Conservation (phyloP, 805 yeast genomes). For the Blastobotrys parvus region DNA sequence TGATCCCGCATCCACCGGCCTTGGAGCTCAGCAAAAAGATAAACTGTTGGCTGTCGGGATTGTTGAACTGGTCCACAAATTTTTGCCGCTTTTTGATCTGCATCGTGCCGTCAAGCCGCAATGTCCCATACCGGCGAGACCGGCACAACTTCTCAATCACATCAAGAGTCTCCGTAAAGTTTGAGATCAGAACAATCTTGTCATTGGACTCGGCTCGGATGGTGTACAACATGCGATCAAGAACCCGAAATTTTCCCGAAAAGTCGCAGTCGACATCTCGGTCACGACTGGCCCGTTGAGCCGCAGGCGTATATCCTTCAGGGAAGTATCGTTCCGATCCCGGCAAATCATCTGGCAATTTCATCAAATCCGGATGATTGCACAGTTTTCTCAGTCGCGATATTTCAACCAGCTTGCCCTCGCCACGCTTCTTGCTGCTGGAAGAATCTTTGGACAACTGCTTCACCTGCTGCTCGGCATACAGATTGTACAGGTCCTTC, state of each 20-base stretch:
- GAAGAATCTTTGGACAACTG: slow-evolving; percentile 21
- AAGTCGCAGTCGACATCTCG: slow-evolving; percentile 70
- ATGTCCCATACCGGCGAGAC: slow-evolving; percentile 57
- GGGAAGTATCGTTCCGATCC: slow-evolving; percentile 58
- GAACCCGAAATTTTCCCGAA: slow-evolving; percentile 79
- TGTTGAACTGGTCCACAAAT: slow-evolving; percentile 82
- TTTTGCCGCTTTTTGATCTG: slow-evolving; percentile 86
- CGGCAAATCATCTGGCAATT: slow-evolving; percentile 68
- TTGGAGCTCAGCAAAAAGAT: slow-evolving; percentile 84
- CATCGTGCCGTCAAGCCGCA: slow-evolving; percentile 90
- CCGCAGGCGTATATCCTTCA: slow-evolving; percentile 53
- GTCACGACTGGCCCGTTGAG: slow-evolving; percentile 43
- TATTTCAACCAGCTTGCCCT: slow-evolving; percentile 85
- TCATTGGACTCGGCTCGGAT: slow-evolving; percentile 80
- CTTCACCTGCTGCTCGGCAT: slow-evolving; percentile 56
- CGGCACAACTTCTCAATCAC: slow-evolving; percentile 83
- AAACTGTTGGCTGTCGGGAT: slow-evolving; percentile 82
- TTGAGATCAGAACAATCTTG: slow-evolving; percentile 88
- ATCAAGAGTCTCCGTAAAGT: slow-evolving; percentile 91
- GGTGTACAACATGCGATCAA: slow-evolving; percentile 74
- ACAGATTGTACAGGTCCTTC: slow-evolving; percentile 56
- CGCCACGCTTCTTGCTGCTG: slow-evolving; percentile 32
- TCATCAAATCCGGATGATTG: slow-evolving; percentile 83
- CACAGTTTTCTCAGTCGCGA: slow-evolving; percentile 84
- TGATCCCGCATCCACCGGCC: slow-evolving; percentile 99